A percentile compares a stretch with the other conserved stretches of the same genome.
Conservation (phyloP, 257 asterid genomes). For the Penstemon davidsonii region DNA sequence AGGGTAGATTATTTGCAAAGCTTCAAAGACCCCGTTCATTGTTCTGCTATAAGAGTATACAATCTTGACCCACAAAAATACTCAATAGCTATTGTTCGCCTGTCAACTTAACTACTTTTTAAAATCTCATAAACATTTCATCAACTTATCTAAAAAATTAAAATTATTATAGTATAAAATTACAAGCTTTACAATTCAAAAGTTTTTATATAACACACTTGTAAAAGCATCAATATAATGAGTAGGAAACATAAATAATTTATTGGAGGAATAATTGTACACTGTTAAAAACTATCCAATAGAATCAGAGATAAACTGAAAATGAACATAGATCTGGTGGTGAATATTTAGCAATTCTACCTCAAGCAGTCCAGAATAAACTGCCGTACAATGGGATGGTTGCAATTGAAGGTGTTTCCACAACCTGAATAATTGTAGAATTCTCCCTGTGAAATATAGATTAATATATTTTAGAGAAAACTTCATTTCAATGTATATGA, state of each 20-base stretch:
- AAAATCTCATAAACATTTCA: too few relatives aligned
- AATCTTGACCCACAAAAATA: too few relatives aligned
- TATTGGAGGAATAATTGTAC: not conserved
- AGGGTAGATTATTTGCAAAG: not conserved
- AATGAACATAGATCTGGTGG: not conserved
- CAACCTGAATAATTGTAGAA: slow-evolving; percentile 98
- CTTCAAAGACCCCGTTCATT: not conserved
- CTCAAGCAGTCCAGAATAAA: slow-evolving; percentile 90
- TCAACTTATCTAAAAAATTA: too few relatives aligned
- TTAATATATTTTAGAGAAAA: slow-evolving; percentile 20
- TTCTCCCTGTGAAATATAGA: slow-evolving; percentile 70
- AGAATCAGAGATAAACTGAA: not conserved
- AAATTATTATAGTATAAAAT: too few relatives aligned
- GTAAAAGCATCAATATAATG: too few relatives aligned
- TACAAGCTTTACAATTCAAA: too few relatives aligned
- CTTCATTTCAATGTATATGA: slow-evolving; percentile 5
- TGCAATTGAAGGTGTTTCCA: slow-evolving; percentile 98
- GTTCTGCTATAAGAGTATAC: too few relatives aligned
- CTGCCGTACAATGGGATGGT: slow-evolving; percentile 87
- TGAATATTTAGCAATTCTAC: slow-evolving; percentile 40
- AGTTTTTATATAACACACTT: not conserved
- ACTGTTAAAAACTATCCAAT: slow-evolving; percentile 9
- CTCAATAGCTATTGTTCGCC: too few relatives aligned
- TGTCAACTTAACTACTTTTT: too few relatives aligned
- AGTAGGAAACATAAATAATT: too few relatives aligned